Conservation (phyloP, 2,329 filamentous ascomycete genomes). For the Rasamsonia emersonii region DNA sequence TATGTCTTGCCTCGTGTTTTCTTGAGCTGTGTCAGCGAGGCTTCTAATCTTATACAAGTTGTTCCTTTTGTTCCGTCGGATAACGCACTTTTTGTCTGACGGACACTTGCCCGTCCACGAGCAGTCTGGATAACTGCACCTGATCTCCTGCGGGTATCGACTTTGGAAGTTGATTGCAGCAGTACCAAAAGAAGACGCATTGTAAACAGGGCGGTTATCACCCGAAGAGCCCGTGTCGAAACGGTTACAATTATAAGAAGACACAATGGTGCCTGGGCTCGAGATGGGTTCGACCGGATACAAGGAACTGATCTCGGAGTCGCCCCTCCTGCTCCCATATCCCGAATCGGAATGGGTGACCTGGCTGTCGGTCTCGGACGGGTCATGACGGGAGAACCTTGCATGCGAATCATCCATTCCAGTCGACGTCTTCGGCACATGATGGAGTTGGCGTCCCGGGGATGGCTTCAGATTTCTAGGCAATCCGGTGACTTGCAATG, state of each 20-base stretch:
- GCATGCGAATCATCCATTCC: slow-evolving; percentile 12
- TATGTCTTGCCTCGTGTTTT: slow-evolving; percentile 66
- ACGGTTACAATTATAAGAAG: slow-evolving; percentile 15
- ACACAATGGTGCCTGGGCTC: slow-evolving; percentile 17
- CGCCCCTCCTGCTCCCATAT: slow-evolving; percentile 24
- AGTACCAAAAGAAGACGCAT: slow-evolving; percentile 22
- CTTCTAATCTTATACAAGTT: too few relatives aligned
- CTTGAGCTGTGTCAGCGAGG: slow-evolving; percentile 36
- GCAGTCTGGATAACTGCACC: slow-evolving; percentile 23
- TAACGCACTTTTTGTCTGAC: slow-evolving; percentile 31
- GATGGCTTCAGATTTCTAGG: too few relatives aligned
- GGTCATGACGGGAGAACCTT: slow-evolving; percentile 16
- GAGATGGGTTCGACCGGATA: slow-evolving; percentile 19
- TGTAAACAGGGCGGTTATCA: slow-evolving; percentile 9
- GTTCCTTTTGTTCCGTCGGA: neutral
- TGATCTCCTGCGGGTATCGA: slow-evolving; percentile 34
- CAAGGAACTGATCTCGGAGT: slow-evolving; percentile 20
- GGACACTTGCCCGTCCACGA: slow-evolving; percentile 30
- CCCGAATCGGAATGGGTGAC: slow-evolving; percentile 27
- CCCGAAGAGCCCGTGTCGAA: slow-evolving; percentile 11
- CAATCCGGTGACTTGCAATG: slow-evolving; percentile 24
- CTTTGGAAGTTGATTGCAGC: slow-evolving; percentile 45
- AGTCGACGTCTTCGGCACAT: slow-evolving; percentile 11
- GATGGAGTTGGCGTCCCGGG: neutral
- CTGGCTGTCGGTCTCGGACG: slow-evolving; percentile 26